phyloP scores from a whole-genome alignment of 2,329 filamentous ascomycete genomes.

The Claviceps citrina region DNA sequence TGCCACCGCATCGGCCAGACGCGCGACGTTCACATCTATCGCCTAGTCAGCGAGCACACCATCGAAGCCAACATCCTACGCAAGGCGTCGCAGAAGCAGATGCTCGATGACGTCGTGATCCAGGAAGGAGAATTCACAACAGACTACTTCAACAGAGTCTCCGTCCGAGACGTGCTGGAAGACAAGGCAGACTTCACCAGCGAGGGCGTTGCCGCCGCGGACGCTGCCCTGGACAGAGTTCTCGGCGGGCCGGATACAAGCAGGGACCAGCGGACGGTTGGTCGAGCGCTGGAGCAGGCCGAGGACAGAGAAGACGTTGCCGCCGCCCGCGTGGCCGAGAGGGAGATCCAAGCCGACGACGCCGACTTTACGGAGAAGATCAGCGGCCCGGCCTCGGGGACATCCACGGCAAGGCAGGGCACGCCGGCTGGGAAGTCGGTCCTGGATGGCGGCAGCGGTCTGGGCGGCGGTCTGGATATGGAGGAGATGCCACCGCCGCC shows the following conservation, averaged over 20 bases:
- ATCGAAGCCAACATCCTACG: conserved; percentile 96
- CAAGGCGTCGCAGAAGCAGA: conserved; percentile 92
- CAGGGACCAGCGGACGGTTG: conserved; percentile 45
- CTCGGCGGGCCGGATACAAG: conserved; percentile 51
- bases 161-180: conserved; percentile 52
- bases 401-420: conserved; percentile 35
- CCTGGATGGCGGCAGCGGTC: conserved; percentile 18
- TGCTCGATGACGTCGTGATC: conserved; percentile 95
- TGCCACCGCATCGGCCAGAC: conserved; percentile 96
- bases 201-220: conserved; percentile 51
- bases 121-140: conserved; percentile 97
- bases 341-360: conserved; percentile 75
- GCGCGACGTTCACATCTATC: conserved; percentile 94
- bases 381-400: conserved; percentile 27
- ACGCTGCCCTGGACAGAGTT: conserved; percentile 73
- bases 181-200: conserved; percentile 36
- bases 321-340: conserved; percentile 75
- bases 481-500: conserved; percentile 8
- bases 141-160: conserved; percentile 79
- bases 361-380: conserved; percentile 65
- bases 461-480: conserved; percentile 20
- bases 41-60: conserved; percentile 80
- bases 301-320: conserved; percentile 87
- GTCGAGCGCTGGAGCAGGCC: conserved; percentile 67
- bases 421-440: conserved; percentile 30